Evolutionary conservation across 148 eudicot genomes (phyloP), one percentile per base, ranked within the genome.

Genomic region (Fagopyrum tataricum): DNA sequence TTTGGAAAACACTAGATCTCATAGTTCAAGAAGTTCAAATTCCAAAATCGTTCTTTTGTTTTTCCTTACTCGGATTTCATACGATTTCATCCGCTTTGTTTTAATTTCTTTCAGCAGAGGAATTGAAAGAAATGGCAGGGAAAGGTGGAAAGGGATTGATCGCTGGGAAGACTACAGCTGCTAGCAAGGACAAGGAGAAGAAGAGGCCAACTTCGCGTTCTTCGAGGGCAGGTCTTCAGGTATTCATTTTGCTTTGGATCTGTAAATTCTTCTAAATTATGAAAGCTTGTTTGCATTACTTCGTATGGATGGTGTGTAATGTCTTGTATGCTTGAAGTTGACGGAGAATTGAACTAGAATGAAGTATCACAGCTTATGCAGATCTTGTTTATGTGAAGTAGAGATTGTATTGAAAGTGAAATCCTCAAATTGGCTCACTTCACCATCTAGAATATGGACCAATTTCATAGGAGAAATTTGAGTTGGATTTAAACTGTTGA

Each of bases 161-260:
- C 71, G 96, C 90, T 0, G 92, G 85, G 20, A 93, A 93, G 80
- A 87, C 91, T 26, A 88, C 91, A 13, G 87, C 90, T 0, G 84
- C 79, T 49, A 84, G 76, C 73, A 87, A 92, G 75, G 90, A 92
- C 5, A 88, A 92, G 72, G 87, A 87, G 62, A 90, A 92, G 89
- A 92, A 92, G 73, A 77, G 81, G 74, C 91, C 98, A 18, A 51
- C 78, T 53, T 85, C 98, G 26, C 90, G 96, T 55, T 93, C 98
- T 21, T 82, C 93, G 67, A 81, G 93, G 13, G 98, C 98, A 41
- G 98, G 98, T 62, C 96, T 93, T 75, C 98, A 93, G 98, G 98
- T 92, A 44, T 7, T 4, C 39, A 46, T 12, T 47, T 64, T 17
- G 10, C 4, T 24, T 20, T n/a, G 17, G 9, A 55, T n/a, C 23